Evolutionary conservation across 2,329 filamentous ascomycete species (phyloP), one percentile per base, ranked within the genome.

Genomic region (Botrytis cinerea): DNA sequence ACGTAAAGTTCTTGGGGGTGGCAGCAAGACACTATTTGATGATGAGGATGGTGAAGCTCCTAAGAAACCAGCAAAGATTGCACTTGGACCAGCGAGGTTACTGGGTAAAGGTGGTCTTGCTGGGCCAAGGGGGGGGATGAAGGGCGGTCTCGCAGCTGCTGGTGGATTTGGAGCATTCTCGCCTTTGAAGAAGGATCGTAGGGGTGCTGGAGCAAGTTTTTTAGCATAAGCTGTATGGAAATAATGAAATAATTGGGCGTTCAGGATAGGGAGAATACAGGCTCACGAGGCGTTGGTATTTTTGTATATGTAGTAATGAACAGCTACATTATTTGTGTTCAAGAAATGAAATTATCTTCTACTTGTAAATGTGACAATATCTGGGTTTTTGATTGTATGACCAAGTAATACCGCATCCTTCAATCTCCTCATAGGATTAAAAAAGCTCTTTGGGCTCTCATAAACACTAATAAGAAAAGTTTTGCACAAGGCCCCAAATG

Each of bases 1-100:
- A 86, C 94, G 92, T 84, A 89, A 92, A 75, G 95, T 93, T 82
- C 83, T 93, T 8, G 85, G 93, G 1, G 89, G 90, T 6, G 84
- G 83, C 35, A 85, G 87, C 35, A 88, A 87, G 77, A 92, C 89
- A 4, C 80, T 96, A 9, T 93, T 95, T 77, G 91, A 92, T 74
- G 91, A 92, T 14, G 91, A 91, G 7, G 91, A 92, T 14, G 89
- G 82, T 18, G 88, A 88, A 74, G 83, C 80, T 71, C 72, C 77
- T 25, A 80, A 82, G 75, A 80, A 80, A 64, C 79, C 81, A 73
- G 75, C 80, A 22, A 85, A 84, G 76, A 71, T 79, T 38, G 77
- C 78, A 68, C 78, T 83, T 66, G 80, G 77, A 22, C 74, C 78
- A 22, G 45, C 76, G 40, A 77, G 79, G 57, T 74, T 79, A 40